Conservation (phyloP, 768 basidiomycete genomes). For the Mycena maculata region DNA sequence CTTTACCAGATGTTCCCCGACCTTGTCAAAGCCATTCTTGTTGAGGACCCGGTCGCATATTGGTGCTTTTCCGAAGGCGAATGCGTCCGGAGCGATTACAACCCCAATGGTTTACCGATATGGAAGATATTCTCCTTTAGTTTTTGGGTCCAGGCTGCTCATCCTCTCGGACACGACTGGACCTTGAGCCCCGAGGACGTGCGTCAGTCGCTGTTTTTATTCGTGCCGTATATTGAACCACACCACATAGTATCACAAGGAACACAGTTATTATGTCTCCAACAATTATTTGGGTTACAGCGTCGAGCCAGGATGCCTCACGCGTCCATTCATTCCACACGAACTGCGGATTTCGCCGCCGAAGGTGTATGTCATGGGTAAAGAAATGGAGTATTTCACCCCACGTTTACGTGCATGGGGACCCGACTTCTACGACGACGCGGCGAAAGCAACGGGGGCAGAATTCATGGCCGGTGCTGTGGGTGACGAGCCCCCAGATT, state of each 20-base stretch:
- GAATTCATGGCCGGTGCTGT: not conserved
- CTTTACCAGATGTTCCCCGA: constrained; percentile 49
- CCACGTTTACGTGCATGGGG: not conserved
- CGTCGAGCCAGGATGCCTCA: constrained; percentile 44
- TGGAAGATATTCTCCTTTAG: constrained; percentile 49
- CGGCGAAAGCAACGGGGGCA: not conserved
- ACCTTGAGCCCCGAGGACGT: constrained; percentile 45
- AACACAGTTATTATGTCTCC: not conserved
- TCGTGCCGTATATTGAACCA: constrained; percentile 41
- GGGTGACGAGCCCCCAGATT: not conserved
- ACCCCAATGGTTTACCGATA: constrained; percentile 49
- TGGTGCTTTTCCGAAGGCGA: constrained; percentile 19
- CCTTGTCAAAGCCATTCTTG: constrained; percentile 45
- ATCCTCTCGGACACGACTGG: constrained; percentile 45
- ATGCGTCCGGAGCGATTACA: constrained; percentile 42
- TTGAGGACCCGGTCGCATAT: constrained; percentile 5
- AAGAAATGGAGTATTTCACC: constrained; percentile 8
- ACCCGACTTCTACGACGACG: constrained; percentile 11
- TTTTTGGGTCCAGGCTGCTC: constrained; percentile 15
- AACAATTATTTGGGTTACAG: constrained; percentile 43
- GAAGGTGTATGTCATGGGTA: constrained; percentile 8
- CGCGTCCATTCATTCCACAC: constrained; percentile 40
- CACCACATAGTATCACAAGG: constrained; percentile 13
- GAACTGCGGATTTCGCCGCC: constrained; percentile 30
- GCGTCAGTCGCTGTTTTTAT: not conserved